phyloP scores from a whole-genome alignment of 805 yeast genomes.

The Yarrowia deformans region DNA sequence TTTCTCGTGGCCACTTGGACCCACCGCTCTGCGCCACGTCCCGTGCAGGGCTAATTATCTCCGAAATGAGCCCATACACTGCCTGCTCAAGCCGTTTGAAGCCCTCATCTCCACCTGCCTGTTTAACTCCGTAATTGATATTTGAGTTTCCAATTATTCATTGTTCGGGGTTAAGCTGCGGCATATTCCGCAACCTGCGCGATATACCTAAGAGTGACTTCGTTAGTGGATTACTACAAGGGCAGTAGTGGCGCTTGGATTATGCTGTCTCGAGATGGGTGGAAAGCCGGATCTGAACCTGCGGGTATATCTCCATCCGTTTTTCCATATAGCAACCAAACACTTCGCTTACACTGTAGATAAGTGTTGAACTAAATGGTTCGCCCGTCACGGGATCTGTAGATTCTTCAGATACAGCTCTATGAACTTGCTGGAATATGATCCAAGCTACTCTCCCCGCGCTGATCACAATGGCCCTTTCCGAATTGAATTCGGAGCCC shows the following conservation, averaged over 20 bases:
- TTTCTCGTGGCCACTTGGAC: background rate
- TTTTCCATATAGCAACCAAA: background rate
- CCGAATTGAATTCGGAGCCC: background rate
- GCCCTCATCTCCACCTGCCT: slow-evolving; percentile 8
- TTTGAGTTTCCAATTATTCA: background rate
- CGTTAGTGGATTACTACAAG: background rate
- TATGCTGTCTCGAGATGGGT: background rate
- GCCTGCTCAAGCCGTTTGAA: background rate
- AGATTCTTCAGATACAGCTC: background rate
- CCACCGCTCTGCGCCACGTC: background rate
- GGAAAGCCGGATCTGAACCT: background rate
- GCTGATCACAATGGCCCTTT: background rate
- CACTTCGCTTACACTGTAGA: background rate
- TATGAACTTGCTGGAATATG: background rate
- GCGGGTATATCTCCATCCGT: too few species aligned
- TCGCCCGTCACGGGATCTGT: too few species aligned
- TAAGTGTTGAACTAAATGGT: background rate
- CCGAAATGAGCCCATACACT: background rate
- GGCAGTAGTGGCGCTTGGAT: background rate
- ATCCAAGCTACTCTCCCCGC: background rate
- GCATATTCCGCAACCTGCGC: slow-evolving; percentile 26
- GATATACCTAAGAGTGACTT: background rate
- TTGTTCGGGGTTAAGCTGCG: slow-evolving; percentile 30
- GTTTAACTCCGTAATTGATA: slow-evolving; percentile 11
- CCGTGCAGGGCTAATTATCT: background rate